Percentiles rank a stretch among this genome's conserved stretches.
phyloP scores from a whole-genome alignment of 2,329 filamentous ascomycete genomes.

The Cladobotryum mycophilum region DNA sequence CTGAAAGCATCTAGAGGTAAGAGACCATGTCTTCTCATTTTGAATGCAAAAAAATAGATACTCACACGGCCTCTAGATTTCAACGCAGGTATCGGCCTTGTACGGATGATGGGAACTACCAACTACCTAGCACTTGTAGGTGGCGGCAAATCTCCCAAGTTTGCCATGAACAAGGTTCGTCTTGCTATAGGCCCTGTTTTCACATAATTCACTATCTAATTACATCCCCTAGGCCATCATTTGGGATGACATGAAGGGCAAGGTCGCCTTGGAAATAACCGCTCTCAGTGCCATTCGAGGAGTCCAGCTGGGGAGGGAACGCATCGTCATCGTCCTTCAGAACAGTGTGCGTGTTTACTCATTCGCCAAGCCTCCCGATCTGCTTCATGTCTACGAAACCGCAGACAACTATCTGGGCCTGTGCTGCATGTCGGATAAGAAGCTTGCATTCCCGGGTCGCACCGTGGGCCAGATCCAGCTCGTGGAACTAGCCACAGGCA shows the following conservation, averaged over 20 bases:
- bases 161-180: conserved; percentile 78
- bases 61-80: conserved; percentile 47
- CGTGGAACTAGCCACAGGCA: conserved; percentile 68
- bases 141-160: conserved; percentile 78
- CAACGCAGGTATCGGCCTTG: conserved; percentile 74
- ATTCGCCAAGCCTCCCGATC: conserved; percentile 65
- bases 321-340: conserved; percentile 73
- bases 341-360: conserved; percentile 78
- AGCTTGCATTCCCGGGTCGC: conserved; percentile 80
- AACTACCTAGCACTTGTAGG: conserved; percentile 88
- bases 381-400: conserved; percentile 74
- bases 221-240: conserved; percentile 57
- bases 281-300: conserved; percentile 75
- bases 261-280: conserved; percentile 68
- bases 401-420: conserved; percentile 77
- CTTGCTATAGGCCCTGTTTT: background rate
- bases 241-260: conserved; percentile 82
- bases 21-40: background rate
- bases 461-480: conserved; percentile 84
- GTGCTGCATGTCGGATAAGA: conserved; percentile 66
- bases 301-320: conserved; percentile 67
- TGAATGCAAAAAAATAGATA: background rate
- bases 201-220: background rate
- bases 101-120: conserved; percentile 79
- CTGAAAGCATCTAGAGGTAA: conserved; percentile 51